Evolutionary conservation across 495 filamentous ascomycete genomes (phyloP).

Genomic region (Penicillium verhagenii): DNA sequence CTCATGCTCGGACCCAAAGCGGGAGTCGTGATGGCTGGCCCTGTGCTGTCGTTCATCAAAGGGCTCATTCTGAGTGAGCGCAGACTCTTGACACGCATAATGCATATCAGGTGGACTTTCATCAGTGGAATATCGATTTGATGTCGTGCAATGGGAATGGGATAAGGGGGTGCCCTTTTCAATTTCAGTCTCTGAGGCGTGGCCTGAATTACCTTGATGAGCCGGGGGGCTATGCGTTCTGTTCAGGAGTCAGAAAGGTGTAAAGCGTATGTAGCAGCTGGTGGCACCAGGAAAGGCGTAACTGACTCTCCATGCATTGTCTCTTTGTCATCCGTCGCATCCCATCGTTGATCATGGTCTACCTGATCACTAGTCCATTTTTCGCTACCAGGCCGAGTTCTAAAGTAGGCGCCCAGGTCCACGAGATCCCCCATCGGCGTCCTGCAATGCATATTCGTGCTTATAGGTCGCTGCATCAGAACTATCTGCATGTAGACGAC

Average conservation of each 20-base stretch:
- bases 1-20: conserved; percentile 5
- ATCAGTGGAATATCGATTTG: neutral
- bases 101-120: neutral
- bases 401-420: conserved; percentile 8
- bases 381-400: neutral
- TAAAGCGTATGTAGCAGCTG: too few relatives aligned
- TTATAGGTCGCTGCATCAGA: conserved; percentile 29
- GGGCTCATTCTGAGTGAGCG: neutral
- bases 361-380: neutral
- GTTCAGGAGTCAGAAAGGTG: neutral
- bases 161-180: neutral
- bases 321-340: too few relatives aligned
- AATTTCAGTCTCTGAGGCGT: neutral
- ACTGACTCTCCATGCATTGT: too few relatives aligned
- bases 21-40: neutral
- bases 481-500: conserved; percentile 39
- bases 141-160: neutral
- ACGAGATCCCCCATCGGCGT: conserved; percentile 18
- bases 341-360: neutral
- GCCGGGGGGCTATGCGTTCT: neutral
- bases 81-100: neutral
- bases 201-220: neutral
- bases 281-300: too few relatives aligned
- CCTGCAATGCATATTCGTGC: conserved; percentile 12
- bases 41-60: neutral